phyloP scores from a whole-genome alignment of 1,284 basidiomycete species.

The Pseudozyma sp. region DNA sequence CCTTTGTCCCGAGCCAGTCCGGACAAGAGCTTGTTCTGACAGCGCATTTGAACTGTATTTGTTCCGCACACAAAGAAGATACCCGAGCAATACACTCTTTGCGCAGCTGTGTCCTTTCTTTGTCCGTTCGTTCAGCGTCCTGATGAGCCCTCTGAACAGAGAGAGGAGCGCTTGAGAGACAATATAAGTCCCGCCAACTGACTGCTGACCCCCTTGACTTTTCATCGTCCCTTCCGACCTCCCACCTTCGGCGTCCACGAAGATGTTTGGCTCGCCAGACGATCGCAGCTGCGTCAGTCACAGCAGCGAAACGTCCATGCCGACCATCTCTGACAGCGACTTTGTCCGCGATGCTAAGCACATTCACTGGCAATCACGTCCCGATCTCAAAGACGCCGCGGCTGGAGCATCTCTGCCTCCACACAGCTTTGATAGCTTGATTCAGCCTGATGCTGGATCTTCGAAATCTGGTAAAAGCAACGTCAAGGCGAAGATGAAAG shows the following conservation, averaged over 20 bases:
- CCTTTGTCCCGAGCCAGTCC: slow-evolving; percentile 22
- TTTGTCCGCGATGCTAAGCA: slow-evolving; percentile 25
- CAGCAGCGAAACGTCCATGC: slow-evolving; percentile 1
- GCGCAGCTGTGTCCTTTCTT: not conserved
- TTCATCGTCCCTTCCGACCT: not conserved
- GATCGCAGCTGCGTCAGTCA: slow-evolving; percentile 25
- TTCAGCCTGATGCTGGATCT: slow-evolving; percentile 9
- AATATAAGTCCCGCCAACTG: not conserved
- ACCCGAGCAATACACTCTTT: slow-evolving; percentile 32
- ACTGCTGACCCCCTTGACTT: not conserved
- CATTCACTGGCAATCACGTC: slow-evolving; percentile 22
- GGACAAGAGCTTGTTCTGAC: slow-evolving; percentile 13
- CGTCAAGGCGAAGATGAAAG: slow-evolving; percentile 33
- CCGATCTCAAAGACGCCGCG: slow-evolving; percentile 13
- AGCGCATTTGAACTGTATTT: not conserved
- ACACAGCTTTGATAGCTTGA: slow-evolving; percentile 21
- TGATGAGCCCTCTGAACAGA: no score
- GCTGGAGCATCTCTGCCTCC: not conserved
- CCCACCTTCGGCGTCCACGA: not conserved
- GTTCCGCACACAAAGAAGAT: slow-evolving; percentile 15
- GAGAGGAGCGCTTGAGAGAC: no score
- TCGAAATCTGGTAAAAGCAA: no score
- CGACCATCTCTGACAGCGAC: slow-evolving; percentile 33
- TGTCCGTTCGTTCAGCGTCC: not conserved
- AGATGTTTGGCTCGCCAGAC: slow-evolving; percentile 38